A percentile compares a stretch with the other conserved stretches of the same genome.
Conservation (phyloP, 2,329 filamentous ascomycete genomes). For the Knufia petricola region DNA sequence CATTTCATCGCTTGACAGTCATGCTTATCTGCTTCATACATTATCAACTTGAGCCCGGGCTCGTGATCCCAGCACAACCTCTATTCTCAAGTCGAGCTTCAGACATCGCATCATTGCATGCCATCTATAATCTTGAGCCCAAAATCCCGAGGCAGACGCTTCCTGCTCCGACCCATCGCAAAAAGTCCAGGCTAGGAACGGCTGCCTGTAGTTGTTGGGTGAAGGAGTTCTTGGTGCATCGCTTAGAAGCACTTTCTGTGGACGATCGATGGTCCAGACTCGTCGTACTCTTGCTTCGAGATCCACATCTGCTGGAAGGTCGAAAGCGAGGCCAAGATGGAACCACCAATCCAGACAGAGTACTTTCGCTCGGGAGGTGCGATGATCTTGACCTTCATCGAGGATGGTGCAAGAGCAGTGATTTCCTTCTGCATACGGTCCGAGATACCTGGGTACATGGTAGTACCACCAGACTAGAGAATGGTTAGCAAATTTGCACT, state of each 20-base stretch:
- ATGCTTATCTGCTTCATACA: conserved; percentile 9
- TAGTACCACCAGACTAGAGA: conserved; percentile 92
- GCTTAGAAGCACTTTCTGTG: conserved; percentile 99
- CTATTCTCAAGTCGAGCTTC: conserved; percentile 5
- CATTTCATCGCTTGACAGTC: conserved; percentile 7
- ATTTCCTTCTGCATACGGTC: conserved; percentile 99
- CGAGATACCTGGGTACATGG: conserved; percentile 99
- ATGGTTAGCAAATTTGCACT: conserved; percentile 16
- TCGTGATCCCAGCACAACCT: background rate
- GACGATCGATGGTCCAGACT: conserved; percentile 97
- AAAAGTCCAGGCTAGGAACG: background rate
- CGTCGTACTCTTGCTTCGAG: conserved; percentile 99
- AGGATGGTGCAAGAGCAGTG: conserved; percentile 95
- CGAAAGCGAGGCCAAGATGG: conserved; percentile 96
- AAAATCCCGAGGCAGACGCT: background rate
- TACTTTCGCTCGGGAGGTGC: conserved; percentile 99
- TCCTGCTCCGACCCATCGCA: background rate
- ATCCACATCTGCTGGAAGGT: conserved; percentile 99
- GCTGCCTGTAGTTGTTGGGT: background rate
- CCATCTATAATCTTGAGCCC: conserved; percentile 7
- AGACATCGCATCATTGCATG: conserved; percentile 5
- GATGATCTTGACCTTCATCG: conserved; percentile 99
- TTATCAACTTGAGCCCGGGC: conserved; percentile 1
- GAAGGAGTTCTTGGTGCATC: background rate
- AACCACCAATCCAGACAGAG: conserved; percentile 99